Conservation (phyloP, 1,284 basidiomycete species). For the Tetrapyrgos nigripes region DNA sequence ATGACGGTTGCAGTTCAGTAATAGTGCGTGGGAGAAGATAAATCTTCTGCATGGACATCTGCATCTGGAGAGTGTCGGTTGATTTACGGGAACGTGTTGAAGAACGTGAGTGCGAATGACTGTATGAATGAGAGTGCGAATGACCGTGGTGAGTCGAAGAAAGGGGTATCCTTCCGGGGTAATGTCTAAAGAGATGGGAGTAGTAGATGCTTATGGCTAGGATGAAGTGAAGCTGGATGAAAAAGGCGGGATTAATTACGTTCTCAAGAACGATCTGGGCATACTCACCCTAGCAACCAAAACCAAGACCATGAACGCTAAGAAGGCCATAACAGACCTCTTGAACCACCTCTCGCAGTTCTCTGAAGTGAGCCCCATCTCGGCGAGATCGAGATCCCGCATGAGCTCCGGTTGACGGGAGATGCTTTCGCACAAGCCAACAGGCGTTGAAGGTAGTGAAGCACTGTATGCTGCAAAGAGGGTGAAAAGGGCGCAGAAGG, state of each 20-base stretch:
- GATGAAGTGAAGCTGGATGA: constrained; percentile 69
- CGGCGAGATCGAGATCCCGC: constrained; percentile 68
- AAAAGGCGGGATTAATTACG: constrained; percentile 5
- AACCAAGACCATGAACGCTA: constrained; percentile 61
- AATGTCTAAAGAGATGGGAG: constrained; percentile 53
- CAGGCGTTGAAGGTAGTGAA: constrained; percentile 60
- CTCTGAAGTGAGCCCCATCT: constrained; percentile 74
- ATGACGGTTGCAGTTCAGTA: constrained; percentile 21
- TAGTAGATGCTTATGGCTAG: constrained; percentile 72
- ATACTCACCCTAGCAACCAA: constrained; percentile 67
- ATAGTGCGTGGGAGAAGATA: constrained; percentile 54
- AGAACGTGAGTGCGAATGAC: constrained; percentile 8
- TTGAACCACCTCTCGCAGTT: constrained; percentile 83
- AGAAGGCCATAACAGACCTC: constrained; percentile 56
- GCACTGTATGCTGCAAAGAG: constrained; percentile 61
- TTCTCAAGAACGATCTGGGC: constrained; percentile 10
- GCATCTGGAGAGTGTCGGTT: constrained; percentile 45
- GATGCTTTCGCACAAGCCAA: constrained; percentile 73
- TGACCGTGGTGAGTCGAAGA: constrained; percentile 25
- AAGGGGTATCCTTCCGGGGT: constrained; percentile 21
- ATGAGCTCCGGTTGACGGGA: constrained; percentile 76
- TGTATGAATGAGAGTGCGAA: constrained; percentile 28
- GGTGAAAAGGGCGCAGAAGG: constrained; percentile 65
- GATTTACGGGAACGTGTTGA: constrained; percentile 20
- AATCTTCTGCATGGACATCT: constrained; percentile 42